A percentile compares a stretch with the other conserved stretches of the same genome.
phyloP scores from a whole-genome alignment of 192 early-diverging fungal genomes.

The Umbelopsis isabellina region DNA sequence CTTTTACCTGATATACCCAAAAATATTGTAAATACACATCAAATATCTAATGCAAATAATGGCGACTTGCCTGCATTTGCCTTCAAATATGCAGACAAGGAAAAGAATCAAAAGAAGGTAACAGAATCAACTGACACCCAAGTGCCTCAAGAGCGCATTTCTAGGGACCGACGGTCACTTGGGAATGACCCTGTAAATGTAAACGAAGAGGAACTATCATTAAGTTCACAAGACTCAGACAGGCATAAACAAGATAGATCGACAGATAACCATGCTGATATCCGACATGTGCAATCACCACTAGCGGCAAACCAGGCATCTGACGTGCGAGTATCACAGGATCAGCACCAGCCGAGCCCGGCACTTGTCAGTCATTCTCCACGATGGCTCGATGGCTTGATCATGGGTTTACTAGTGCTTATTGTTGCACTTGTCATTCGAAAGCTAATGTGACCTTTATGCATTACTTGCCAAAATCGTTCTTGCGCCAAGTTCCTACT shows the following conservation, averaged over 20 bases:
- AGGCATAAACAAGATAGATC: not conserved
- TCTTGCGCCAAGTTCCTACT: not conserved
- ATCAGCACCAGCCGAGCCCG: not conserved
- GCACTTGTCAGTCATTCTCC: conserved; percentile 17
- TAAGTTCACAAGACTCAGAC: not conserved
- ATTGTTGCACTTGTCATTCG: conserved; percentile 35
- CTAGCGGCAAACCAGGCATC: not conserved
- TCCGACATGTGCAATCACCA: not conserved
- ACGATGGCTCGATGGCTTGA: conserved; percentile 41
- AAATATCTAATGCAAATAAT: not conserved
- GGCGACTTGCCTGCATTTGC: not conserved
- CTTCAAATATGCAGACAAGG: not conserved
- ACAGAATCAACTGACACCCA: not conserved
- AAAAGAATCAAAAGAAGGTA: not conserved
- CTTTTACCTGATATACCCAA: conserved; percentile 39
- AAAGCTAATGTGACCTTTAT: not conserved
- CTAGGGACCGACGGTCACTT: not conserved
- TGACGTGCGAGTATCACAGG: not conserved
- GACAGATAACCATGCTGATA: no score
- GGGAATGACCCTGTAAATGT: not conserved
- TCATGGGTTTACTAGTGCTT: conserved; percentile 33
- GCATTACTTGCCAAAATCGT: not conserved
- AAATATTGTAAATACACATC: not conserved
- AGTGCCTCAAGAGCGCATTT: not conserved
- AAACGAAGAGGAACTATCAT: not conserved